Evolutionary conservation across 2,329 filamentous ascomycete genomes (phyloP), one percentile per base, ranked within the genome.

Genomic region (Zymoseptoria crescenta): DNA sequence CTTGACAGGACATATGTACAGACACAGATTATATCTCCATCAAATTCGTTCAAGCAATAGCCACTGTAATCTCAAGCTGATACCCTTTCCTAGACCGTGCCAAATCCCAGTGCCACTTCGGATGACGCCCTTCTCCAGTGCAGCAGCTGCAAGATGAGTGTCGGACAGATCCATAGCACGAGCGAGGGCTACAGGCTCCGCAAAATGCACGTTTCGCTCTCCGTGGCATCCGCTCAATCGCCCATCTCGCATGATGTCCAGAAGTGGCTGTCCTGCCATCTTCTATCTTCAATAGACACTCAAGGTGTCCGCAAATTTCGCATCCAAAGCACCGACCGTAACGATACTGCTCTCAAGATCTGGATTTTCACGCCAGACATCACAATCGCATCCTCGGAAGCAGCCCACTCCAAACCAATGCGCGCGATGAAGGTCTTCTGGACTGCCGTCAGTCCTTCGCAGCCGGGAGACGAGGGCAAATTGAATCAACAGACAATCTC

Each of bases 351-450:
- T 28, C 52, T 70, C 5, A 63, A 69, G 56, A 52, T 85, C 28
- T 86, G 83, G 83, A 74, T 83, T 56, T 86, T 86, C 71, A 83
- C 83, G 7, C 81, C 82, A 0, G 79, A 84, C 59, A 74, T 86
- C 49, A 76, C 77, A 55, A 81, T 84, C 62, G 83, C 83, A 1
- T 80, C 76, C 8, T 79, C 77, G 19, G 61, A 59, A 2, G 63
- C 70, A 0, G 57, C 64, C 3, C 28, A 53, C 8, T 5, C 52
- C 8, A 72, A 77, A 50, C 76, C 78, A 1, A 73, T 74, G 0
- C 76, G 80, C n/a, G 81, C 81, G 1, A 77, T 82, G 73, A 86
- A 85, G 64, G 73, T 85, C 20, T 78, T 86, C 59, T 85, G 79
- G 67, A 57, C 69, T 71, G 61, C 62, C 16, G 58, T 60, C 16